Conservation (phyloP, 2,329 filamentous ascomycete species). For the Aspergillus sergii region DNA sequence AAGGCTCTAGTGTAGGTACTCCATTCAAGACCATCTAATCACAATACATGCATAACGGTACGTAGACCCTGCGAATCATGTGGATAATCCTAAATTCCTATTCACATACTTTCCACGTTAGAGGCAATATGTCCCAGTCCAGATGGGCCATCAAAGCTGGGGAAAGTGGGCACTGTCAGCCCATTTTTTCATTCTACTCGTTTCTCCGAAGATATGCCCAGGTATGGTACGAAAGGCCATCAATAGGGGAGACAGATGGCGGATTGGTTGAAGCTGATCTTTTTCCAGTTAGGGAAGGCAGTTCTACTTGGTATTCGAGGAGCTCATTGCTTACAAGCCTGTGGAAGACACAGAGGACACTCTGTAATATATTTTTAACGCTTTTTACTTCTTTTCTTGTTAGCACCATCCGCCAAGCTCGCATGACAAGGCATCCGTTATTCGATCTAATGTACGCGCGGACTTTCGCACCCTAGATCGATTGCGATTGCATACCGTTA, state of each 20-base stretch:
- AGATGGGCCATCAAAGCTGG: background rate
- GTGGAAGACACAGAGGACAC: background rate
- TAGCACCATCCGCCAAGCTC: background rate
- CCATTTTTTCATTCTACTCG: background rate
- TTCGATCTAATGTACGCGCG: background rate
- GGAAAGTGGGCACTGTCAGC: background rate
- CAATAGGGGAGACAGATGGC: background rate
- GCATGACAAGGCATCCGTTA: background rate
- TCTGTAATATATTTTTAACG: background rate
- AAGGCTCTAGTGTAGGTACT: no score
- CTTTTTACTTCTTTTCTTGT: background rate
- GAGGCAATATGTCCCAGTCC: background rate
- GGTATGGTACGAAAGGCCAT: background rate
- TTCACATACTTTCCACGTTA: background rate
- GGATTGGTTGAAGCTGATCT: background rate
- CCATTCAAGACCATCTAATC: background rate
- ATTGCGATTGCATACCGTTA: background rate
- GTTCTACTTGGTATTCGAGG: background rate
- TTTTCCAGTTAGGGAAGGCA: background rate
- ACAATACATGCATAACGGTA: background rate
- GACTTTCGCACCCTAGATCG: background rate
- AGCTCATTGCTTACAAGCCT: background rate
- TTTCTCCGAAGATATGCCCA: background rate
- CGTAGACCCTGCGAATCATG: background rate
- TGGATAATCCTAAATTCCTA: constrained; percentile 1